These are phyloP conservation scores for Sphaerostilbella broomeana DNA, from an alignment of 2,329 filamentous ascomycete species.

Conservation along the genomic window DNA sequence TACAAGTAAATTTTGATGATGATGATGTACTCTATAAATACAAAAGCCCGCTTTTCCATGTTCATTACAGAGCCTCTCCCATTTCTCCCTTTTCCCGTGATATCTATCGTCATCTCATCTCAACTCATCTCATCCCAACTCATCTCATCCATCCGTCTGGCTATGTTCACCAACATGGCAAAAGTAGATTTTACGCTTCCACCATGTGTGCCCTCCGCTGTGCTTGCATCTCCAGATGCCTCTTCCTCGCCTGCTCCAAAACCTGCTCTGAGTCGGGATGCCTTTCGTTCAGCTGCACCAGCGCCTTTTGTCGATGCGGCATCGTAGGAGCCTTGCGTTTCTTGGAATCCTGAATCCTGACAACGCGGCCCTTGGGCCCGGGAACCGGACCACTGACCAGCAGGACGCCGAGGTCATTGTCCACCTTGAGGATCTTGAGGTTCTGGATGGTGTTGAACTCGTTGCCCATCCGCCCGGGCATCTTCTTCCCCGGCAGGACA, in stretches of 20 bases:
- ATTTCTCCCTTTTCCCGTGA: not conserved
- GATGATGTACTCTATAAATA: conserved; percentile 32
- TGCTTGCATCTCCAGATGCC: conserved; percentile 49
- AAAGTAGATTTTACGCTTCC: conserved; percentile 14
- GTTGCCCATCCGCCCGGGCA: conserved; percentile 93
- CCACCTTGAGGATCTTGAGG: conserved; percentile 79
- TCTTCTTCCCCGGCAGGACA: conserved; percentile 93
- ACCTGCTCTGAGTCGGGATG: conserved; percentile 40
- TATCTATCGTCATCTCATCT: conserved; percentile 1
- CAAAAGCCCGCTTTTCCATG: conserved; percentile 28
- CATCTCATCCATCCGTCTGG: too few species aligned
- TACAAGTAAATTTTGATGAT: conserved; percentile 16
- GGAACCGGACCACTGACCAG: conserved; percentile 81
- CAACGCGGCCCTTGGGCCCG: conserved; percentile 79
- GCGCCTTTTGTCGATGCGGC: conserved; percentile 42
- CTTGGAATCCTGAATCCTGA: conserved; percentile 82
- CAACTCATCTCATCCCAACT: not conserved
- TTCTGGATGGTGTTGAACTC: conserved; percentile 87
- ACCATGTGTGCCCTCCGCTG: conserved; percentile 30
- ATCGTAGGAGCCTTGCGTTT: conserved; percentile 63
- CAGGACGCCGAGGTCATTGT: conserved; percentile 79
- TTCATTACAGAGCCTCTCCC: conserved; percentile 5
- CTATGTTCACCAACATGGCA: too few species aligned
- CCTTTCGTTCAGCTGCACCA: conserved; percentile 38
- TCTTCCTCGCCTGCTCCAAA: conserved; percentile 42